Evolutionary conservation across 176 grass and related monocot genomes (phyloP).

Genomic region (Oryza glaberrima): DNA sequence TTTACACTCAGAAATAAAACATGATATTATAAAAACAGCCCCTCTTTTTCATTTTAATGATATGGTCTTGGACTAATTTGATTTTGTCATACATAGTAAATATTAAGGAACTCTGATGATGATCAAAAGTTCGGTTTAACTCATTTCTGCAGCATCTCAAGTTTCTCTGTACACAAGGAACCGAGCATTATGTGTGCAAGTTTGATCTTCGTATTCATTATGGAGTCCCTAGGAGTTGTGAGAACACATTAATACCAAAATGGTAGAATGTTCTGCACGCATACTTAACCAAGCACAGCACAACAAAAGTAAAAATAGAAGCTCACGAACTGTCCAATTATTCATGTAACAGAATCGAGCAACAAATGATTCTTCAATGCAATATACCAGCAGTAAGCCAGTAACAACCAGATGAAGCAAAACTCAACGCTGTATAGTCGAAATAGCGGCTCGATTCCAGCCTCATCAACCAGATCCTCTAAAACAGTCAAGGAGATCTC

Average conservation of each 20-base stretch:
- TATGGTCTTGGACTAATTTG: neutral
- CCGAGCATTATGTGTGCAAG: neutral
- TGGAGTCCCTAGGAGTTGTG: neutral
- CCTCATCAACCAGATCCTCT: neutral
- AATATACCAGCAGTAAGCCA: neutral
- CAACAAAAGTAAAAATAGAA: neutral
- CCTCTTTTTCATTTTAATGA: neutral
- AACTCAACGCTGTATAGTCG: neutral
- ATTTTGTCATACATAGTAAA: neutral
- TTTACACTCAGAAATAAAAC: constrained; percentile 2
- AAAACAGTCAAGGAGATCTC: constrained; percentile 29
- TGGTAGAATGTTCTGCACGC: neutral
- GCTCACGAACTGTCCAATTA: neutral
- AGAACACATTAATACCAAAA: neutral
- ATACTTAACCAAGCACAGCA: constrained; percentile 1
- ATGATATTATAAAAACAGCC: neutral
- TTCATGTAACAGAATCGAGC: neutral
- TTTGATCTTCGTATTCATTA: neutral
- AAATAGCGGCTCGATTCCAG: constrained; percentile 28
- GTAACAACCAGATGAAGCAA: neutral
- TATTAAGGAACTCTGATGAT: constrained; percentile 22
- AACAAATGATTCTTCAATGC: neutral
- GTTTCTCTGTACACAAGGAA: neutral
- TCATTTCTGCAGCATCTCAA: neutral
- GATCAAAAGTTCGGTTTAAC: neutral